Percentiles rank a stretch among this genome's conserved stretches.
phyloP scores from a whole-genome alignment of 1,139 yeast genomes.

The Sugiyamaella japonica region DNA sequence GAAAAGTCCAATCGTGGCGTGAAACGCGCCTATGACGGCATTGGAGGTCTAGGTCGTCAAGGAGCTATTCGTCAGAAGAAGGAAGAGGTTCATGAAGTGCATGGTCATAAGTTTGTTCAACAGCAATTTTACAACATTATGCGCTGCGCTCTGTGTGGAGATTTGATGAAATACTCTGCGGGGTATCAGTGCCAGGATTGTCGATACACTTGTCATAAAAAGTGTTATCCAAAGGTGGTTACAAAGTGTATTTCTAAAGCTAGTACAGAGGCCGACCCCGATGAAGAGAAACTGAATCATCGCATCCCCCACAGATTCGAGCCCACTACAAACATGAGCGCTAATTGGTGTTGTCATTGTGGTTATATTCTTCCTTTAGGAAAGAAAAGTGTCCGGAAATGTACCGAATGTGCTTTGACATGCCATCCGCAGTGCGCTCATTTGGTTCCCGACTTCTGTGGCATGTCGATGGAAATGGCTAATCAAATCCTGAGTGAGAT shows the following conservation, averaged over 20 bases:
- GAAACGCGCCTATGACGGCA: constrained; percentile 47
- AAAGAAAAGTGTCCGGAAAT: constrained; percentile 87
- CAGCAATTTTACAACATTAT: constrained; percentile 93
- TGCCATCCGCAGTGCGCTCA: constrained; percentile 93
- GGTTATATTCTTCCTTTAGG: constrained; percentile 97
- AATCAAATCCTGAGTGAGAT: constrained; percentile 84
- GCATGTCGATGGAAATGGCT: constrained; percentile 98
- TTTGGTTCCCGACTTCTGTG: constrained; percentile 95
- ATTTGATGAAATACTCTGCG: constrained; percentile 79
- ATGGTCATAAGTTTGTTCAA: constrained; percentile 95
- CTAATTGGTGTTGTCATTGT: constrained; percentile 99
- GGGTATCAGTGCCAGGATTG: constrained; percentile 98
- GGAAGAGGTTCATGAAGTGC: constrained; percentile 92
- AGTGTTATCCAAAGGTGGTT: constrained; percentile 90
- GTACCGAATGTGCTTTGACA: constrained; percentile 93
- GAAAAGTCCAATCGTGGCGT: constrained; percentile 60
- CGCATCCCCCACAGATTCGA: constrained; percentile 96
- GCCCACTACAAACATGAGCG: constrained; percentile 86
- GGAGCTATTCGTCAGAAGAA: constrained; percentile 96
- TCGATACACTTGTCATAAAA: constrained; percentile 88
- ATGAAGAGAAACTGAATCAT: constrained; percentile 89
- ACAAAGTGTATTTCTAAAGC: constrained; percentile 94
- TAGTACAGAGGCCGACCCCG: constrained; percentile 77
- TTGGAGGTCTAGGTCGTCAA: constrained; percentile 89
- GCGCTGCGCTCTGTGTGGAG: constrained; percentile 97